Conservation (phyloP, 768 basidiomycete genomes). For the Mycena olivaceomarginata region DNA sequence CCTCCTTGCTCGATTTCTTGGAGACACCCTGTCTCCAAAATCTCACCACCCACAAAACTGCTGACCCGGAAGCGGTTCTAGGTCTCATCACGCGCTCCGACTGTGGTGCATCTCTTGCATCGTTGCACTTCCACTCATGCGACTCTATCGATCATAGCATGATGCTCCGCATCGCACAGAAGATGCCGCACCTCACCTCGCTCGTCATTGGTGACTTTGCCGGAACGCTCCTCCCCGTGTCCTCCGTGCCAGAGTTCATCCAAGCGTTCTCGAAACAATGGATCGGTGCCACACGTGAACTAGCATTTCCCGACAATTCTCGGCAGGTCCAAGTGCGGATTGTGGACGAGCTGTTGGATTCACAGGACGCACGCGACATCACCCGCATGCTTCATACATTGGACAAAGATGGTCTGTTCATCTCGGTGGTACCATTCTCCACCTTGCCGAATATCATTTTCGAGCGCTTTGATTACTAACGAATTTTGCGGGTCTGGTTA, state of each 20-base stretch:
- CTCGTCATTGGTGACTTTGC: constrained; percentile 22
- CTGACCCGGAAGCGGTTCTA: constrained; percentile 5
- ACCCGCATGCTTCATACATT: too few species aligned
- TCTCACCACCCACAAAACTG: constrained; percentile 12
- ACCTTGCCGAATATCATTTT: too few species aligned
- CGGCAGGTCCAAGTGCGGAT: too few species aligned
- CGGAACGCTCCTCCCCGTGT: background rate
- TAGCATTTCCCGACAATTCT: too few species aligned
- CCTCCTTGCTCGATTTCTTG: constrained; percentile 18
- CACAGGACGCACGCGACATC: too few species aligned
- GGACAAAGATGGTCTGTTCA: too few species aligned
- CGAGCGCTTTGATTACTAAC: too few species aligned
- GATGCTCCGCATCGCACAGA: background rate
- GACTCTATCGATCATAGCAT: background rate
- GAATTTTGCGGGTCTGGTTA: too few species aligned
- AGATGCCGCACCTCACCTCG: background rate
- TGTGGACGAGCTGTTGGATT: too few species aligned
- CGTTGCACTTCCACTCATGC: background rate
- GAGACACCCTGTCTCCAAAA: constrained; percentile 5
- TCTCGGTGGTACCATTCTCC: too few species aligned
- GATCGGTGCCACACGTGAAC: too few species aligned
- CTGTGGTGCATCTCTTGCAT: constrained; percentile 8
- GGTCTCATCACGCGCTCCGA: constrained; percentile 24
- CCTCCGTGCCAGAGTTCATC: background rate
- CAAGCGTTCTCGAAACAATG: too few species aligned